Percentiles rank a stretch among this genome's conserved stretches.
Evolutionary conservation across 768 basidiomycete genomes (phyloP).

Genomic region (Arthromyces matolae): DNA sequence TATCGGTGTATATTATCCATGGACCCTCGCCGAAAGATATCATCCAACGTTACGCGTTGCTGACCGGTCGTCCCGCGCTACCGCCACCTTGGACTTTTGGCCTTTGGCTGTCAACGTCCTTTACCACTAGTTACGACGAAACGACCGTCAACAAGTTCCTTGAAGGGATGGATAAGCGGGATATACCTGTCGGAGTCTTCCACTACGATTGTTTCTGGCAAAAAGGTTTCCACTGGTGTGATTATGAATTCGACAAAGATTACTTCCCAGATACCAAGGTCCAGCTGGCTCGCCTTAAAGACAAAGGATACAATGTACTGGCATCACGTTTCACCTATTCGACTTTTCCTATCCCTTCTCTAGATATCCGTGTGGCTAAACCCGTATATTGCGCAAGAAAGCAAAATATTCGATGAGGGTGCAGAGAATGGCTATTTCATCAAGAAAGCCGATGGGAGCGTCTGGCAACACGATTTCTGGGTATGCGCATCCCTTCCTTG

Average conservation of each 20-base stretch:
- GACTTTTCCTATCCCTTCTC: neutral
- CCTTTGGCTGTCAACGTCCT: constrained; percentile 46
- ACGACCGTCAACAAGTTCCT: constrained; percentile 42
- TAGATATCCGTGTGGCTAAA: constrained; percentile 36
- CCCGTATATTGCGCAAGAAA: constrained; percentile 40
- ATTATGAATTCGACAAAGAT: constrained; percentile 44
- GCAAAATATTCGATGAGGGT: constrained; percentile 41
- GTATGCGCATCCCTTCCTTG: constrained; percentile 11
- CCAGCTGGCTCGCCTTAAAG: constrained; percentile 31
- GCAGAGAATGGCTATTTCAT: constrained; percentile 41
- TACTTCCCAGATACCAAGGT: constrained; percentile 42
- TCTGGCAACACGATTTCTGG: constrained; percentile 39
- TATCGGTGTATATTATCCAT: constrained; percentile 39
- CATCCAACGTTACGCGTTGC: constrained; percentile 30
- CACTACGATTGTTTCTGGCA: constrained; percentile 47
- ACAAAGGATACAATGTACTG: constrained; percentile 38
- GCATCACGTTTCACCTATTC: constrained; percentile 2
- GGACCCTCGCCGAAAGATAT: constrained; percentile 31
- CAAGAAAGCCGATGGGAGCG: constrained; percentile 40
- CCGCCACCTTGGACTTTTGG: constrained; percentile 49
- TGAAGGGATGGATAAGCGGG: constrained; percentile 37
- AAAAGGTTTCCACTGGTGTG: constrained; percentile 34
- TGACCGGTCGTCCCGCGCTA: constrained; percentile 39
- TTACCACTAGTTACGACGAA: constrained; percentile 42
- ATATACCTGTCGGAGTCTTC: constrained; percentile 39